Base-by-base conservation (phyloP, 805 yeast genomes). In the Schwanniomyces sp. region DNA sequence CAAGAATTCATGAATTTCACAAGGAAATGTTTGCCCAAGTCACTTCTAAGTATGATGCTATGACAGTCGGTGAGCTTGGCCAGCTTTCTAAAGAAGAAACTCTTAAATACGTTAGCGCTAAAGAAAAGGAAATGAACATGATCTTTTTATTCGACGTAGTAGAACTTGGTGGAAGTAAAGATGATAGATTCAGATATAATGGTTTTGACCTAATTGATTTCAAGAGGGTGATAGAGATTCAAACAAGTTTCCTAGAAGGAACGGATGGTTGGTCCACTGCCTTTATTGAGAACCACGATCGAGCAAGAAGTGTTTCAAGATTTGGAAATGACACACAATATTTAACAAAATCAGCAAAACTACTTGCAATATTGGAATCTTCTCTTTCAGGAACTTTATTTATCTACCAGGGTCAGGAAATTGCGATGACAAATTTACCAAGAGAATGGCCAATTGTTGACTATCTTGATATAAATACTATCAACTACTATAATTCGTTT, bases 31-130 rank as follows among this genome's bases (percentile, higher is more conserved):
- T 66, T 53, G 53, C 51, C 9, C 63, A 69, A 47, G 74, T 70
- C 37, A 68, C 76, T 16, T 59, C 74, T 29, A 67, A 74, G 49
- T 78, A 77, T 53, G 81, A 79, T 54, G 76, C 66, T 27, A 70
- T 81, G 76, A 78, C 84, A 5, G 84, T 81, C 26, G 85, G 85
- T 39, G 85, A 81, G 57, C 77, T 77, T 44, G 80, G 81, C 64
- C 75, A 5, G 58, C 72, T 54, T 66, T 71, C 70, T 16, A 54
- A 58, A 47, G 67, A 62, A 55, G 59, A 63, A 44, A 72, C 24
- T 4, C 24, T 21, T 21, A 21, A 21, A 21, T 21, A 21, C 5
- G 24, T 21, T 21, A 21, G 24, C 5, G 24, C 24, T 4, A 21
- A 21, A 21, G 24, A 21, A 21, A 21, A 21, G 5, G 24, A 69